These are phyloP conservation scores for Lasiodiplodia hormozganensis DNA, from an alignment of 2,329 filamentous ascomycete genomes.

Conservation along the genomic window DNA sequence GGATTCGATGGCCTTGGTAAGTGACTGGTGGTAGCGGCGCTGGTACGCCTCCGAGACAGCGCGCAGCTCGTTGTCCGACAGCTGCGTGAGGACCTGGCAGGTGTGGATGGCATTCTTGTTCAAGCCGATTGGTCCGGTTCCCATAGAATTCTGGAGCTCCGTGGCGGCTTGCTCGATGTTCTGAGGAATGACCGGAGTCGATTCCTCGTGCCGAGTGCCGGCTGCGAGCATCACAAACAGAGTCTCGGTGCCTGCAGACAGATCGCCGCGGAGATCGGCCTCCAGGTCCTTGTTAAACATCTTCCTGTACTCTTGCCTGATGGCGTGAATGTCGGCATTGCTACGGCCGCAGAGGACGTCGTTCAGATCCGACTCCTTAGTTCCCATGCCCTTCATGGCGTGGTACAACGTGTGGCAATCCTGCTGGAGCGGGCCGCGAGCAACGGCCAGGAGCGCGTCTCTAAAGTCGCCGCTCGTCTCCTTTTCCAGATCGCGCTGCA, in stretches of 20 bases:
- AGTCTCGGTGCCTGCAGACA: constrained; percentile 84
- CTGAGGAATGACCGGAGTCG: constrained; percentile 73
- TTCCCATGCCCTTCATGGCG: constrained; percentile 80
- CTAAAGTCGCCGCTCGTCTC: constrained; percentile 80
- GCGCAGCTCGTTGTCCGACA: constrained; percentile 82
- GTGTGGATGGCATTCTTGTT: constrained; percentile 79
- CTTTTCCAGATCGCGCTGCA: constrained; percentile 76
- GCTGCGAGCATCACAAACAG: constrained; percentile 84
- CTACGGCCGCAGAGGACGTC: constrained; percentile 82
- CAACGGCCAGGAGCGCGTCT: constrained; percentile 75
- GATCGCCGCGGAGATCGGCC: constrained; percentile 74
- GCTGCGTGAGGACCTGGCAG: constrained; percentile 76
- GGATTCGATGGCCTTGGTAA: constrained; percentile 77
- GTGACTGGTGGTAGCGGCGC: constrained; percentile 71
- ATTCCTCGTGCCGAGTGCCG: constrained; percentile 78
- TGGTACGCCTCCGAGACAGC: constrained; percentile 80
- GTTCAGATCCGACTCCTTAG: constrained; percentile 85
- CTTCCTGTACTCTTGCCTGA: constrained; percentile 78
- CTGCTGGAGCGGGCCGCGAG: constrained; percentile 78
- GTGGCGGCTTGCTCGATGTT: constrained; percentile 78
- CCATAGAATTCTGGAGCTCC: constrained; percentile 75
- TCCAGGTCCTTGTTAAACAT: constrained; percentile 73
- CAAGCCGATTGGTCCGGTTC: constrained; percentile 55
- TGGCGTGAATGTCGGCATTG: constrained; percentile 87
- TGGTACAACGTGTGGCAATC: constrained; percentile 75